phyloP scores from a whole-genome alignment of 1,284 basidiomycete genomes.

The Inonotus obliquus region DNA sequence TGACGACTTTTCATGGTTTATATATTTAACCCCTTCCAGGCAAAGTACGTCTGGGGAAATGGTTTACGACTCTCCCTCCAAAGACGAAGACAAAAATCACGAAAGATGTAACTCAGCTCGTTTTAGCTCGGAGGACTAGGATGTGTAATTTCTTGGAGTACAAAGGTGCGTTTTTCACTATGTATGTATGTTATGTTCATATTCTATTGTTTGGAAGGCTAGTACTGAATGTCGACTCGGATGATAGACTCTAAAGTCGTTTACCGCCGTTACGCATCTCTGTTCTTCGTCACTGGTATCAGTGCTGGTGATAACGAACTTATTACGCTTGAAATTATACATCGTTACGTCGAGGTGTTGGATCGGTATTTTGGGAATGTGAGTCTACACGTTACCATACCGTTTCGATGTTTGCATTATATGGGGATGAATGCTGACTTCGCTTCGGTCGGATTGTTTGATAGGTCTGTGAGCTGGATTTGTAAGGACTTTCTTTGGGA shows the following conservation, averaged over 20 bases:
- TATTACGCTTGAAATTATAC: conserved; percentile 39
- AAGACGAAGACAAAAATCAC: conserved; percentile 98
- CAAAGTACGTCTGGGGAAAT: conserved; percentile 97
- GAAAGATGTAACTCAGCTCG: conserved; percentile 98
- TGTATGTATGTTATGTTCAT: background rate
- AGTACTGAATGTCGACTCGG: too few relatives aligned
- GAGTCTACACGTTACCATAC: conserved; percentile 30
- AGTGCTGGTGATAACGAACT: conserved; percentile 80
- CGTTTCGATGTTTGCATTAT: background rate
- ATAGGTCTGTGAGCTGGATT: conserved; percentile 93
- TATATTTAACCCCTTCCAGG: conserved; percentile 49
- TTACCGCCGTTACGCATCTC: conserved; percentile 95
- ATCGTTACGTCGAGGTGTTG: conserved; percentile 98
- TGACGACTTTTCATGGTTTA: background rate
- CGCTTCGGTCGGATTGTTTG: conserved; percentile 3
- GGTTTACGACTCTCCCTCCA: conserved; percentile 94
- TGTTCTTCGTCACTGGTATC: conserved; percentile 98
- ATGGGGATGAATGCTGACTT: background rate
- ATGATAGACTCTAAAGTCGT: conserved; percentile 97
- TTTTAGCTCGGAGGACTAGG: conserved; percentile 89
- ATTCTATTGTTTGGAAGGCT: background rate
- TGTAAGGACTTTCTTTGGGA: conserved; percentile 56
- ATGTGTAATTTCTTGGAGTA: conserved; percentile 99
- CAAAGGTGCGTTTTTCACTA: conserved; percentile 64
- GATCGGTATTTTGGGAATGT: conserved; percentile 99